Evolutionary conservation across 176 grass and related monocot genomes (phyloP).

Genomic region (barley (Hordeum vulgare)): MorexV3_pseudomolecules_assembly NC_058522.1:584107985-584108484

Average conservation of each 20-base stretch:
- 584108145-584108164: not conserved
- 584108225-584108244: not conserved
- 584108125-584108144: not conserved
- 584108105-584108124: not conserved
- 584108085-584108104: conserved; percentile 27
- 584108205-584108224: not conserved
- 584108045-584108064: conserved; percentile 26
- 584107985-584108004: not conserved
- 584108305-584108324: not conserved
- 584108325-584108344: not conserved
- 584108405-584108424: not conserved
- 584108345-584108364: not conserved
- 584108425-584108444: not conserved
- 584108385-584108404: not conserved
- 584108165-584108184: not conserved
- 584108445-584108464: not conserved
- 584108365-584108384: not conserved
- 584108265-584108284: not conserved
- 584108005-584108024: conserved; percentile 27
- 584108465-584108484: not conserved
- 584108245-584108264: not conserved
- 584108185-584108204: not conserved
- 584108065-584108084: conserved; percentile 1
- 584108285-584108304: not conserved
- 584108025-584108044: conserved; percentile 8